These are phyloP conservation scores for Anisodus acutangulus DNA, from an alignment of 257 asterid genomes.

Conservation along the genomic window DNA sequence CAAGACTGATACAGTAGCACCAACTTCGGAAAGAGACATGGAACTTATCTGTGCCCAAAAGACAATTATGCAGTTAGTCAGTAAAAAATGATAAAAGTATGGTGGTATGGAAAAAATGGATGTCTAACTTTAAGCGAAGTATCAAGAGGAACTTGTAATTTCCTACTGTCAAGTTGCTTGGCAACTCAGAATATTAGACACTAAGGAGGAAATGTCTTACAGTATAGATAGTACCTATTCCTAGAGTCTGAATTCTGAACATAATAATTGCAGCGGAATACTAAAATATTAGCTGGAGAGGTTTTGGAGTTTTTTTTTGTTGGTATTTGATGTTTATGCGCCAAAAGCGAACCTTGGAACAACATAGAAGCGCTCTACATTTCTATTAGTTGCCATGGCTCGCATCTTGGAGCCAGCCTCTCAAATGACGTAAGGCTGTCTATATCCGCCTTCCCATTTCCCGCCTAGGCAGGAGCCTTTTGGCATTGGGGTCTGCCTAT, in stretches of 20 bases:
- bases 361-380: neutral
- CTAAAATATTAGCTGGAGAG: neutral
- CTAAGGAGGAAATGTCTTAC: neutral
- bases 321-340: neutral
- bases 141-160: neutral
- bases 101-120: constrained; percentile 23
- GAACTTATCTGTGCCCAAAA: constrained; percentile 61
- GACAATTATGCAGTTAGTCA: neutral
- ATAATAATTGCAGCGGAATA: neutral
- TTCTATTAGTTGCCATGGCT: neutral
- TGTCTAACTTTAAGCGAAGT: constrained; percentile 24
- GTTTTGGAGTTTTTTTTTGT: neutral
- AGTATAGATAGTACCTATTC: neutral
- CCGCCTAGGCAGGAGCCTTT: neutral
- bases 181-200: neutral
- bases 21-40: constrained; percentile 67
- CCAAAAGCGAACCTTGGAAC: neutral
- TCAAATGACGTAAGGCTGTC: neutral
- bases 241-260: neutral
- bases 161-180: neutral
- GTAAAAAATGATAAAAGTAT: neutral
- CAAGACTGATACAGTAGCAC: constrained; percentile 83
- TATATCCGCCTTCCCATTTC: neutral
- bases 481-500: neutral
- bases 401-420: neutral